Percentiles rank a stretch among this genome's conserved stretches.
Evolutionary conservation across 768 basidiomycete species (phyloP).

Genomic region (Suillus placidus): DNA sequence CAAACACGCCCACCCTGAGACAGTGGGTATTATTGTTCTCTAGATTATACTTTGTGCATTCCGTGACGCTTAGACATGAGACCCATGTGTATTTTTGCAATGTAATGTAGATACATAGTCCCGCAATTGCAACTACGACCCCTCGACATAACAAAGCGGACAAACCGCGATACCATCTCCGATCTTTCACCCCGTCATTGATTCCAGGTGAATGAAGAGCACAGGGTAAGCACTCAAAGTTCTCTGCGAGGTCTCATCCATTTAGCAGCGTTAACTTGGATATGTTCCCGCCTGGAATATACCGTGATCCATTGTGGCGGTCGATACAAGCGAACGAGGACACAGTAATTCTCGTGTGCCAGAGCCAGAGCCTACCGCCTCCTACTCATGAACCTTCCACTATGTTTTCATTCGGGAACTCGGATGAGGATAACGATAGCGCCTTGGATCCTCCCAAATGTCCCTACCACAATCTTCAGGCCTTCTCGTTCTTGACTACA

Average conservation of each 20-base stretch:
- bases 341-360: conserved; percentile 1
- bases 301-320: conserved; percentile 32
- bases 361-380: neutral
- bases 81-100: no score
- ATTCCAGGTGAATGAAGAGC: conserved; percentile 22
- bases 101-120: no score
- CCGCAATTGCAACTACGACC: conserved; percentile 70
- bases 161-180: conserved; percentile 61
- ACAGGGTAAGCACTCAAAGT: conserved; percentile 68
- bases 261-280: conserved; percentile 34
- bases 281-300: conserved; percentile 35
- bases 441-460: no score
- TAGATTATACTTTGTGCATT: no score
- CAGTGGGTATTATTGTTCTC: no score
- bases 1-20: no score
- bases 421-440: conserved; percentile 8
- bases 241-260: conserved; percentile 25
- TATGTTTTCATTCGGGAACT: conserved; percentile 2
- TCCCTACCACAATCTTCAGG: no score
- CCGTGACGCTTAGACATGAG: no score
- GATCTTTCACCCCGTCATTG: conserved; percentile 19
- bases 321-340: conserved; percentile 22
- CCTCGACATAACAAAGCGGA: conserved; percentile 75
- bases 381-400: neutral
- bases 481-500: no score